Evolutionary conservation across 768 basidiomycete genomes (phyloP).

Genomic region (Termitomyces sp.): DNA sequence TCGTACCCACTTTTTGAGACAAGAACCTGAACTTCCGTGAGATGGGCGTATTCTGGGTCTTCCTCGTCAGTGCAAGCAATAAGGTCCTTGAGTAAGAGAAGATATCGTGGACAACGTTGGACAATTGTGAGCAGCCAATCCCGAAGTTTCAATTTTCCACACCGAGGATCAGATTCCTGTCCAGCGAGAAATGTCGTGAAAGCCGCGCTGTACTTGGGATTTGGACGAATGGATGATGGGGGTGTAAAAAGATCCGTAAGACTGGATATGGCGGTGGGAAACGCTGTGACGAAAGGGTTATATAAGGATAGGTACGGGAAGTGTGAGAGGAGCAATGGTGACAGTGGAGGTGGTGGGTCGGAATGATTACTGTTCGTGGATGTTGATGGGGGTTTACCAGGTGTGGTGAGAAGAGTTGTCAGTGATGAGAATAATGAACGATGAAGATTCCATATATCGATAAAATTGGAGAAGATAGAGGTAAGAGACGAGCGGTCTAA

Average conservation of each 20-base stretch:
- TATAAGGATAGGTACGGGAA: slow-evolving; percentile 89
- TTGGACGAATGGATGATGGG: slow-evolving; percentile 32
- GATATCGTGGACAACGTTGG: slow-evolving; percentile 84
- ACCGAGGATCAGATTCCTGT: slow-evolving; percentile 67
- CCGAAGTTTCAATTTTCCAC: slow-evolving; percentile 70
- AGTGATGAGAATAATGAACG: slow-evolving; percentile 68
- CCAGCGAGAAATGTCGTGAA: slow-evolving; percentile 62
- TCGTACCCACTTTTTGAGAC: slow-evolving; percentile 66
- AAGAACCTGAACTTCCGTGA: slow-evolving; percentile 57
- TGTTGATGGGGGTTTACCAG: slow-evolving; percentile 4
- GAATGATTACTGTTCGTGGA: slow-evolving; percentile 26
- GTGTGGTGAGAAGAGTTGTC: slow-evolving; percentile 37
- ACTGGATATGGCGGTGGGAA: slow-evolving; percentile 60
- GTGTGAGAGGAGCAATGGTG: slow-evolving; percentile 68
- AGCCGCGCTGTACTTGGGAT: slow-evolving; percentile 39
- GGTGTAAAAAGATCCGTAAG: slow-evolving; percentile 51
- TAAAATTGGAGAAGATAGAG: slow-evolving; percentile 81
- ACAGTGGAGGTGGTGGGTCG: slow-evolving; percentile 33
- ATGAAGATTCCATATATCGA: slow-evolving; percentile 90
- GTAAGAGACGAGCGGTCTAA: slow-evolving; percentile 67
- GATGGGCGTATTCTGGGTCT: slow-evolving; percentile 62
- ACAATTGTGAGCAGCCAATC: slow-evolving; percentile 88
- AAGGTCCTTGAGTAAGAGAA: slow-evolving; percentile 80
- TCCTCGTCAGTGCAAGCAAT: slow-evolving; percentile 60
- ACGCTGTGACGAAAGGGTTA: slow-evolving; percentile 79